A percentile compares a stretch with the other conserved stretches of the same genome.
phyloP scores from a whole-genome alignment of 2,329 filamentous ascomycete genomes.

The Alternaria dauci region DNA sequence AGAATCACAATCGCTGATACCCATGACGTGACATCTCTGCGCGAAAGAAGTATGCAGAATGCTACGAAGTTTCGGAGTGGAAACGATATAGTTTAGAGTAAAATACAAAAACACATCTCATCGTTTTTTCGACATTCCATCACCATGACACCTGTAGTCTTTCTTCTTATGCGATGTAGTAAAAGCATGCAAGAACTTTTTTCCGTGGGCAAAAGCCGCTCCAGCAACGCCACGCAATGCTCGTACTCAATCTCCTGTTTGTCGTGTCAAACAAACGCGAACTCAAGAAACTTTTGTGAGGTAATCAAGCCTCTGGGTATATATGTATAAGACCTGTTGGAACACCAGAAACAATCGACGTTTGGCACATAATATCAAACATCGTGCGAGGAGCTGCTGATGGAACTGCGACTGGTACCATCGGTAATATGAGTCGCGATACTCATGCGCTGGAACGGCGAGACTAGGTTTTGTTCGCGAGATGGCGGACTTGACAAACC shows the following conservation, averaged over 20 bases:
- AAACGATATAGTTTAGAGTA: not conserved
- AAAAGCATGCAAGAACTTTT: not conserved
- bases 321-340: constrained; percentile 10
- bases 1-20: not conserved
- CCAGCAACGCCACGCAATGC: constrained; percentile 13
- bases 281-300: constrained; percentile 12
- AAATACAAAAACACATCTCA: not conserved
- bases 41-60: not conserved
- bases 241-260: not conserved
- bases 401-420: constrained; percentile 49
- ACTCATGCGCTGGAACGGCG: constrained; percentile 48
- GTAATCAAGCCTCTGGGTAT: constrained; percentile 14
- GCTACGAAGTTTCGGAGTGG: not conserved
- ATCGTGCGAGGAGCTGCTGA: constrained; percentile 48
- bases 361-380: constrained; percentile 19
- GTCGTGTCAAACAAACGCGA: not conserved
- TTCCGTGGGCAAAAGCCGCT: not conserved
- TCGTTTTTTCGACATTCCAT: not conserved
- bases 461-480: constrained; percentile 38
- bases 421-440: constrained; percentile 48
- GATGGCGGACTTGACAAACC: constrained; percentile 39
- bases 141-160: not conserved
- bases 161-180: not conserved
- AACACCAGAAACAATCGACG: constrained; percentile 16
- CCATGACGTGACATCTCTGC: not conserved